phyloP scores from a whole-genome alignment of 1,139 yeast species.

The Nakaseomyces uthaithaninus region DNA sequence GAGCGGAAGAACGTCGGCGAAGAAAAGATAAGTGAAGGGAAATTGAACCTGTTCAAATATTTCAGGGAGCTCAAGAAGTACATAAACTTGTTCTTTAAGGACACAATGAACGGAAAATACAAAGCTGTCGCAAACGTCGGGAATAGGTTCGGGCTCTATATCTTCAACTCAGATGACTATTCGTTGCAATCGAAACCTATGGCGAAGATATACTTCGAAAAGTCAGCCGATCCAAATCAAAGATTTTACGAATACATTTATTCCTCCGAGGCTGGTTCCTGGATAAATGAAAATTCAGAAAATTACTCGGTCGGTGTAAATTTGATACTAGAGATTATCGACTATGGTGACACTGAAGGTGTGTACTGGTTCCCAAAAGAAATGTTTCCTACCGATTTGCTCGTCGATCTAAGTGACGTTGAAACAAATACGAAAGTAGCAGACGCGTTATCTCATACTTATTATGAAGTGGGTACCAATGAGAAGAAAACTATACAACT shows the following conservation, averaged over 20 bases:
- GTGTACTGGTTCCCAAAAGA: conserved; percentile 24
- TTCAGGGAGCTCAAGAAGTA: conserved; percentile 27
- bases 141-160: conserved; percentile 28
- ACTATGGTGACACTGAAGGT: conserved; percentile 6
- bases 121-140: conserved; percentile 23
- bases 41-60: conserved; percentile 29
- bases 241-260: conserved; percentile 27
- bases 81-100: conserved; percentile 18
- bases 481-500: conserved; percentile 17
- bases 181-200: conserved; percentile 10
- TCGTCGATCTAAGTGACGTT: conserved; percentile 10
- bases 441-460: conserved; percentile 6
- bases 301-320: conserved; percentile 24
- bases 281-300: conserved; percentile 29
- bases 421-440: conserved; percentile 7
- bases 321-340: conserved; percentile 22
- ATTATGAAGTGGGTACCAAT: conserved; percentile 7
- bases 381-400: conserved; percentile 23
- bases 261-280: conserved; percentile 18
- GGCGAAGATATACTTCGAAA: conserved; percentile 23
- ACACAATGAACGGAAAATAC: conserved; percentile 14
- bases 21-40: conserved; percentile 13
- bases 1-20: neutral
- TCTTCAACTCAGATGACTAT: conserved; percentile 11
- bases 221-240: conserved; percentile 19